Conservation (phyloP, 768 basidiomycete genomes). For the Auricularia sp. region DNA sequence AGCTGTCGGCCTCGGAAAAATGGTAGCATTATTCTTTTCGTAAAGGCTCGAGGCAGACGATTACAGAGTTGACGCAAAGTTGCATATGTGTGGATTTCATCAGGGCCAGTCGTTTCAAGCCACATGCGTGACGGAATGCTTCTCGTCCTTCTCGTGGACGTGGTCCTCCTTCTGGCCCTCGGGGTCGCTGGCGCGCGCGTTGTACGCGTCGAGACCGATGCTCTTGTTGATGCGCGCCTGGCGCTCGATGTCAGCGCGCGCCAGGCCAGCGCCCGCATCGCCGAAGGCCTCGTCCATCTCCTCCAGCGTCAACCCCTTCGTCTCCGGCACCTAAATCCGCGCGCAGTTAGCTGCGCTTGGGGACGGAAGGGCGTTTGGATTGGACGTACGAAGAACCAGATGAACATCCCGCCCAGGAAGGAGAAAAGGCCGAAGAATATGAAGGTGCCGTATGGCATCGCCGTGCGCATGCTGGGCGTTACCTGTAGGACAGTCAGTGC, state of each 20-base stretch:
- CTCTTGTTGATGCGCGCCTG: conserved; percentile 44
- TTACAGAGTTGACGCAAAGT: too few species aligned
- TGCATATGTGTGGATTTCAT: too few species aligned
- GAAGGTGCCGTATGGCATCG: conserved; percentile 61
- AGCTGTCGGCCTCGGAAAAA: not conserved
- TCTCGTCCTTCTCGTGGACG: conserved; percentile 1
- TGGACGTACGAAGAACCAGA: conserved; percentile 48
- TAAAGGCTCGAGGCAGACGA: too few species aligned
- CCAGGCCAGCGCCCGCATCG: conserved; percentile 43
- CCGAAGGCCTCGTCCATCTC: conserved; percentile 84
- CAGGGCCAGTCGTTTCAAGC: too few species aligned
- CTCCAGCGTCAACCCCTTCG: conserved; percentile 71
- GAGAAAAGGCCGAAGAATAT: conserved; percentile 70
- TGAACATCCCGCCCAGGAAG: conserved; percentile 54
- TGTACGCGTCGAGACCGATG: conserved; percentile 45
- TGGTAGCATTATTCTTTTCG: not conserved
- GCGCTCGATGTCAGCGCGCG: conserved; percentile 43
- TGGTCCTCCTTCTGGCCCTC: not conserved
- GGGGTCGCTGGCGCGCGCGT: not conserved
- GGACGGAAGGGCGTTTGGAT: too few species aligned
- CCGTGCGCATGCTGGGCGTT: conserved; percentile 61
- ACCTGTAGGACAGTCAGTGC: conserved; percentile 42
- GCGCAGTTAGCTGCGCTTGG: not conserved
- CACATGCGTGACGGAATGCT: not conserved
- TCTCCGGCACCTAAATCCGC: conserved; percentile 53